These are phyloP conservation scores for Marchantia paleacea DNA, from an alignment of 225 moss, liverwort and hornwort species.

Conservation along the genomic window DNA sequence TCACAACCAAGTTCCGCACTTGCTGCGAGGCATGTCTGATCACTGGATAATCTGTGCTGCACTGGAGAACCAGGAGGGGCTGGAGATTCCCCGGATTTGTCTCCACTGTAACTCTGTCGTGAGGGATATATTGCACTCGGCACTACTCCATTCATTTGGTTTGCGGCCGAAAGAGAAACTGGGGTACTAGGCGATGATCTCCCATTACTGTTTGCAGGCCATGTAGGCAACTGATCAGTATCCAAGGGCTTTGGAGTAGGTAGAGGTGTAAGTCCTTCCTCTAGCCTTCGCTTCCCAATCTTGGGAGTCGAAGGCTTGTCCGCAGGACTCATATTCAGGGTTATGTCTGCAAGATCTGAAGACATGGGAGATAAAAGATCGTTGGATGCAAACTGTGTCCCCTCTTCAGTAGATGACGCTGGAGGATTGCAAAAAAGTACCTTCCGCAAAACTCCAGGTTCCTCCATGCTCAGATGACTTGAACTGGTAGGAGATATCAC, in stretches of 20 bases:
- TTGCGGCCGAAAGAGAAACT: constrained; percentile 11
- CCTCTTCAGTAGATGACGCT: constrained; percentile 13
- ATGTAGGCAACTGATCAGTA: constrained; percentile 48
- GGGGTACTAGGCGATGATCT: constrained; percentile 23
- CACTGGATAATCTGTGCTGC: constrained; percentile 24
- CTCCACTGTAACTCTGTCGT: constrained; percentile 4
- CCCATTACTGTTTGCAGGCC: constrained; percentile 36
- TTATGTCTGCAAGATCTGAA: constrained; percentile 37
- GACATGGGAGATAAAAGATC: constrained; percentile 31
- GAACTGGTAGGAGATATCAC: constrained; percentile 31
- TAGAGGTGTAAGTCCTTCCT: constrained; percentile 45
- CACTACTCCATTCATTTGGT: constrained; percentile 11
- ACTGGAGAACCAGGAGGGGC: constrained; percentile 1
- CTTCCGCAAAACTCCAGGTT: constrained; percentile 34
- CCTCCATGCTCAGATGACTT: constrained; percentile 29
- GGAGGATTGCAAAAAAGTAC: constrained; percentile 23
- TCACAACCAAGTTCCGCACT: constrained; percentile 11
- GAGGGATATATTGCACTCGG: constrained; percentile 9
- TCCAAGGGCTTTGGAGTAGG: constrained; percentile 47
- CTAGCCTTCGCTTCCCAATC: constrained; percentile 45
- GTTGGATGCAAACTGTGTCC: background rate
- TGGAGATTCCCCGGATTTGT: constrained; percentile 5
- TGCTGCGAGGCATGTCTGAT: constrained; percentile 10
- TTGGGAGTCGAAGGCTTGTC: constrained; percentile 34
- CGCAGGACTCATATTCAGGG: constrained; percentile 19